Percentiles rank a stretch among this genome's conserved stretches.
These are phyloP conservation scores for Rugonectria rugulosa DNA, from an alignment of 2,329 filamentous ascomycete species.

Conservation along the genomic window DNA sequence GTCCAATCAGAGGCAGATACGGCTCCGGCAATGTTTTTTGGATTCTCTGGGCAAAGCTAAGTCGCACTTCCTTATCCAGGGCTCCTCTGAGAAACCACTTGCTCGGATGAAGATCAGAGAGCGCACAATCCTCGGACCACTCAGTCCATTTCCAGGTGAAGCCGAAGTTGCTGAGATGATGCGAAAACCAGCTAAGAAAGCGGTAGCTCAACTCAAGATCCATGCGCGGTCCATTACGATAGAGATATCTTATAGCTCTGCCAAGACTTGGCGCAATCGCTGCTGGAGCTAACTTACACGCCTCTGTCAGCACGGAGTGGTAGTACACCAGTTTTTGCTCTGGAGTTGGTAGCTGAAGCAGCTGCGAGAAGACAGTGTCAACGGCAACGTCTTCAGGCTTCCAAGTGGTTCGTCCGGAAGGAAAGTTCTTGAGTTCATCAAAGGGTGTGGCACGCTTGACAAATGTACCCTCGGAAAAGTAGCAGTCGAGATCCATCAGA, in stretches of 20 bases:
- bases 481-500: conserved; percentile 93
- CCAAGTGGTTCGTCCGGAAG: conserved; percentile 77
- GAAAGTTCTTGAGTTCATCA: conserved; percentile 80
- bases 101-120: conserved; percentile 80
- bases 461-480: conserved; percentile 89
- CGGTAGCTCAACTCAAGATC: conserved; percentile 87
- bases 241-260: conserved; percentile 90
- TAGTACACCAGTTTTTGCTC: conserved; percentile 98
- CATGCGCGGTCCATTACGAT: conserved; percentile 80
- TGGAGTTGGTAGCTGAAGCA: conserved; percentile 84
- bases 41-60: conserved; percentile 96
- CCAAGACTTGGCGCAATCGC: conserved; percentile 96
- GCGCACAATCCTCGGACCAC: conserved; percentile 86
- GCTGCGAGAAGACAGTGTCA: conserved; percentile 96
- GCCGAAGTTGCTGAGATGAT: conserved; percentile 98
- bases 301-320: conserved; percentile 91
- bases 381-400: conserved; percentile 97
- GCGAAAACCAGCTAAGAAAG: conserved; percentile 97
- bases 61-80: conserved; percentile 93
- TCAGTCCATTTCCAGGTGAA: conserved; percentile 99
- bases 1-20: conserved; percentile 81
- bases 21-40: conserved; percentile 88
- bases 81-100: conserved; percentile 93
- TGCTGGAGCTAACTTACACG: conserved; percentile 93
- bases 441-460: conserved; percentile 93